Evolutionary conservation across 2,329 filamentous ascomycete species (phyloP).

Genomic region (Kalaharituber pfeilii): DNA sequence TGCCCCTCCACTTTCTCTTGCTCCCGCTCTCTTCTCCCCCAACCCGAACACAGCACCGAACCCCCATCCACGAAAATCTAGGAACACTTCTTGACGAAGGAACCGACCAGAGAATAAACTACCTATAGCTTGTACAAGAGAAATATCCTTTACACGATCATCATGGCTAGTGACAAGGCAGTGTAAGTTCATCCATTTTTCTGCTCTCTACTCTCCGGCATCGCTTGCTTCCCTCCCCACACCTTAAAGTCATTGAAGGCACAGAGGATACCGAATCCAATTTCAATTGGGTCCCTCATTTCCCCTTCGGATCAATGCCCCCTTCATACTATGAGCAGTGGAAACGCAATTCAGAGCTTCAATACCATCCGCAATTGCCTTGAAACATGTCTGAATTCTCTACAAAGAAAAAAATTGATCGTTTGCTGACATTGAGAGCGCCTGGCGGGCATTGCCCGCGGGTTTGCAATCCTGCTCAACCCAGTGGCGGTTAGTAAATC

Average conservation of each 20-base stretch:
- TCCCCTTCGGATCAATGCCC: slow-evolving; percentile 10
- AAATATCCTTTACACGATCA: slow-evolving; percentile 9
- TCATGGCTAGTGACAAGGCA: slow-evolving; percentile 15
- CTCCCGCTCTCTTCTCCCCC: slow-evolving; percentile 1
- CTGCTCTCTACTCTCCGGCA: background rate
- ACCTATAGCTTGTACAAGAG: slow-evolving; percentile 2
- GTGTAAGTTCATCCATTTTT: slow-evolving; percentile 12
- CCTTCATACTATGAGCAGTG: slow-evolving; percentile 3
- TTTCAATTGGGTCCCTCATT: background rate
- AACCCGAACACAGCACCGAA: background rate
- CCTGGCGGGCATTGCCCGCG: slow-evolving; percentile 21
- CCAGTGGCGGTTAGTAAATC: slow-evolving; percentile 23
- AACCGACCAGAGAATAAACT: slow-evolving; percentile 3
- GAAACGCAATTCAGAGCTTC: background rate
- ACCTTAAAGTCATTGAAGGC: background rate
- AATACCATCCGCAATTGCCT: background rate
- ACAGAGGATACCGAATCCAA: background rate
- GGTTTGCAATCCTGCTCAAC: slow-evolving; percentile 17
- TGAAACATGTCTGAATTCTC: background rate
- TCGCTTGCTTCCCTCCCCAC: background rate
- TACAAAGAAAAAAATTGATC: slow-evolving; percentile 2
- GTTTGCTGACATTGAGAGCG: slow-evolving; percentile 22
- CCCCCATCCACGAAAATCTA: too few species aligned
- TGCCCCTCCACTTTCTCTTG: slow-evolving; percentile 5
- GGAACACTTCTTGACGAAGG: background rate